Conservation (phyloP, 225 moss, liverwort and hornwort species). For the Lunularia cruciata region DNA sequence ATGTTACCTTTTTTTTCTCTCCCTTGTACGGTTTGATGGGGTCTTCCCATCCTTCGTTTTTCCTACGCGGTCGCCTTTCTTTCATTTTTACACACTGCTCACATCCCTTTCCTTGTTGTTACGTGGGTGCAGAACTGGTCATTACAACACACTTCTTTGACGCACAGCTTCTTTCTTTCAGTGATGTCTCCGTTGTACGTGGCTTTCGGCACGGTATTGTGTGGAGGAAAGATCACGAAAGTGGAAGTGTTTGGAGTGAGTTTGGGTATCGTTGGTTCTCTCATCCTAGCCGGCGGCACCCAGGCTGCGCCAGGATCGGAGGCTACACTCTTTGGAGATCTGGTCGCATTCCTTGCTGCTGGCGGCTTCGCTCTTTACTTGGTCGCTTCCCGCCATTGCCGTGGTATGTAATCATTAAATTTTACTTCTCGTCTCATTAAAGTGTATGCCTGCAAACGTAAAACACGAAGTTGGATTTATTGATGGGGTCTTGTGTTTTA, state of each 20-base stretch:
- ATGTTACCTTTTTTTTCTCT: no score
- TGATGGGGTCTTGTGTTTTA: no score
- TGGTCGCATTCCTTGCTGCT: constrained; percentile 7
- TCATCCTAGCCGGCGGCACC: constrained; percentile 8
- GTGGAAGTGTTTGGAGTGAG: background rate
- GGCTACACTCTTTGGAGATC: constrained; percentile 5
- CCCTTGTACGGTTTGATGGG: no score
- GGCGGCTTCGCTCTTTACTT: constrained; percentile 20
- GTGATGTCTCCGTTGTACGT: constrained; percentile 14
- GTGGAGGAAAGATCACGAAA: background rate
- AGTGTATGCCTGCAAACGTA: no score
- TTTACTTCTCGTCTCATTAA: no score
- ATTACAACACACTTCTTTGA: constrained; percentile 12
- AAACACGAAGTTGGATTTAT: no score
- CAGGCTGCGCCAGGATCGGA: background rate
- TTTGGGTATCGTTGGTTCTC: constrained; percentile 14
- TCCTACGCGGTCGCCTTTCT: no score
- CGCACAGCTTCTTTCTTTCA: constrained; percentile 19
- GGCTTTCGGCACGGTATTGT: background rate
- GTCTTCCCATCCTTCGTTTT: no score
- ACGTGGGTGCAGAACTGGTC: constrained; percentile 18
- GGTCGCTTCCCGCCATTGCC: background rate
- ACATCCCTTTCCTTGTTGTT: no score
- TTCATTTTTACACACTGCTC: no score
- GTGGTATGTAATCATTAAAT: background rate